Conservation (phyloP, 345 rosid genomes). For the Lepidium didymum region DNA sequence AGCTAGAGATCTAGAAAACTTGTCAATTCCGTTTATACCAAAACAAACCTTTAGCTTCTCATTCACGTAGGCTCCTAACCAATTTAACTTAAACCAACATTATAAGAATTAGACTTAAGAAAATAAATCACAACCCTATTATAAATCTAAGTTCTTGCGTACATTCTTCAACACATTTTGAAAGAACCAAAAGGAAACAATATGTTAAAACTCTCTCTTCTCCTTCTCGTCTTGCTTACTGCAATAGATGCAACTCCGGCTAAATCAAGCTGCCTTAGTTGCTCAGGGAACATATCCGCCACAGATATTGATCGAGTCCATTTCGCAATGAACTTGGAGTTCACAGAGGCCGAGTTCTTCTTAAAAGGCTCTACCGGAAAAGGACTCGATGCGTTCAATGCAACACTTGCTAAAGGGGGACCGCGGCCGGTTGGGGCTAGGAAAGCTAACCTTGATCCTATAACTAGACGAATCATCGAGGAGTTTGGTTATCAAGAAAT, state of each 20-base stretch:
- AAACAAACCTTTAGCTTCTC: too few relatives aligned
- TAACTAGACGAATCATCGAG: slow-evolving; percentile 34
- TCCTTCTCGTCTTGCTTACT: slow-evolving; percentile 1
- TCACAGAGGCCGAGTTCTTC: slow-evolving; percentile 56
- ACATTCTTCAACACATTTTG: neutral
- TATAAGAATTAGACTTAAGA: neutral
- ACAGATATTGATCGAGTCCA: slow-evolving; percentile 40
- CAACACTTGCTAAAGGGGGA: slow-evolving; percentile 43
- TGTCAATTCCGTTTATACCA: too few relatives aligned
- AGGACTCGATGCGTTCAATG: slow-evolving; percentile 45
- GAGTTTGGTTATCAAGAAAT: slow-evolving; percentile 68
- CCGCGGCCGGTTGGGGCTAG: slow-evolving; percentile 47
- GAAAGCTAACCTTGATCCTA: slow-evolving; percentile 50
- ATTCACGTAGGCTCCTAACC: neutral
- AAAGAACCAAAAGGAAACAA: neutral
- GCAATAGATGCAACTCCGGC: neutral
- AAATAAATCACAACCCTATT: neutral
- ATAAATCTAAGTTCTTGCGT: slow-evolving; percentile 16
- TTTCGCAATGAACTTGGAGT: slow-evolving; percentile 60
- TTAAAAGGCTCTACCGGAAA: slow-evolving; percentile 38
- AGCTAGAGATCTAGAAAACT: too few relatives aligned
- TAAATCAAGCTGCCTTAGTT: neutral
- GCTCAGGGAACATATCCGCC: slow-evolving; percentile 23
- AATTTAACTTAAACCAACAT: neutral
- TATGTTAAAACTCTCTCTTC: slow-evolving; percentile 13